Conservation (phyloP, 192 early-diverging fungal species). For the Gigaspora rosea region DNA sequence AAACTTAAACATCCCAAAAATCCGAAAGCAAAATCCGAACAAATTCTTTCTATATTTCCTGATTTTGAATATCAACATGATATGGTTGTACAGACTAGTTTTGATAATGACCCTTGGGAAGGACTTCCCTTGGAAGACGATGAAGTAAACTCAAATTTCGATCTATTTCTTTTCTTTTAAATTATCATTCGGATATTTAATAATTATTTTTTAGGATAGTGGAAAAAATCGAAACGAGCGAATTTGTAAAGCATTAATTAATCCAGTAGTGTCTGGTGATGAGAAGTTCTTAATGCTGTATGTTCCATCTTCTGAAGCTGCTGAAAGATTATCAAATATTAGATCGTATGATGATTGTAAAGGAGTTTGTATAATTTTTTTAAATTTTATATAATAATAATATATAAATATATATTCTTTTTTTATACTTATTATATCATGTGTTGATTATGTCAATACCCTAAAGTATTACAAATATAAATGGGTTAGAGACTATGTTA, state of each 20-base stretch:
- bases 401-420: not conserved
- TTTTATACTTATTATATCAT: not conserved
- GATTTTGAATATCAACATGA: constrained; percentile 1
- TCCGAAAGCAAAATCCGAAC: not conserved
- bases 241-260: not conserved
- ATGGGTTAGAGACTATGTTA: constrained; percentile 25
- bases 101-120: constrained; percentile 26
- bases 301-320: not conserved
- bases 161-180: not conserved
- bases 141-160: not conserved
- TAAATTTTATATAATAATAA: not conserved
- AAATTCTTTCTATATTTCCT: constrained; percentile 10
- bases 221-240: not conserved
- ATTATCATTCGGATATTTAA: not conserved
- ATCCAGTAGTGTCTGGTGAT: not conserved
- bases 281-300: constrained; percentile 7
- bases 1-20: constrained; percentile 20
- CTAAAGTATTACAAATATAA: not conserved
- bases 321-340: not conserved
- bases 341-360: not conserved
- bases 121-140: constrained; percentile 3
- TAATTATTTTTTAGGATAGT: not conserved
- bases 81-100: not conserved
- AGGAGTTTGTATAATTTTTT: not conserved
- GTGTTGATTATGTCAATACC: not conserved